Evolutionary conservation across 2,329 filamentous ascomycete species (phyloP).

Genomic region (Ophiognomonia clavigignenti-juglandacearum): DNA sequence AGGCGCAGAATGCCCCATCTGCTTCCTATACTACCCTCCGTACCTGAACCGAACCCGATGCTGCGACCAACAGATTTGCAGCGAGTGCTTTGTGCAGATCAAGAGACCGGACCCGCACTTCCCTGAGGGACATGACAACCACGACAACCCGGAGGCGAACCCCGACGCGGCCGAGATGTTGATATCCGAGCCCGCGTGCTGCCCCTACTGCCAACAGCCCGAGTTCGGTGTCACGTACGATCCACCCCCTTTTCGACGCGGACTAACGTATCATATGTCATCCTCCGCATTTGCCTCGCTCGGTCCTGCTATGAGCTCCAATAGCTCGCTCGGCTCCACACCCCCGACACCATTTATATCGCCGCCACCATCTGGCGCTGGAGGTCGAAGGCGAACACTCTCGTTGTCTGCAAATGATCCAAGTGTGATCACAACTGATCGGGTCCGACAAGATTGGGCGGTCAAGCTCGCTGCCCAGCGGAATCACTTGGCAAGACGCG

Average conservation of each 20-base stretch:
- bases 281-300: conserved; percentile 44
- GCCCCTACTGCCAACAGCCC: conserved; percentile 90
- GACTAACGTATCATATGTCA: conserved; percentile 62
- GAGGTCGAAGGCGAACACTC: conserved; percentile 42
- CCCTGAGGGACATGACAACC: conserved; percentile 67
- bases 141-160: conserved; percentile 27
- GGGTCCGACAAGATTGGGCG: conserved; percentile 89
- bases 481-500: conserved; percentile 77
- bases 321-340: conserved; percentile 60
- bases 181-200: conserved; percentile 85
- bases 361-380: conserved; percentile 29
- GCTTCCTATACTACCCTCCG: conserved; percentile 91
- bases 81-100: conserved; percentile 98
- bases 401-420: conserved; percentile 77
- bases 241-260: conserved; percentile 80
- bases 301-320: conserved; percentile 77
- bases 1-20: conserved; percentile 87
- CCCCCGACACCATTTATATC: conserved; percentile 32
- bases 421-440: conserved; percentile 87
- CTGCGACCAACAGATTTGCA: conserved; percentile 94
- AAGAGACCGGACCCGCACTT: conserved; percentile 89
- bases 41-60: conserved; percentile 92
- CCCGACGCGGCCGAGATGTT: conserved; percentile 60
- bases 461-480: conserved; percentile 82
- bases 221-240: conserved; percentile 97